Evolutionary conservation across 495 filamentous ascomycete species (phyloP), one percentile per base, ranked within the genome.

Genomic region (Bacidia gigantensis): DNA sequence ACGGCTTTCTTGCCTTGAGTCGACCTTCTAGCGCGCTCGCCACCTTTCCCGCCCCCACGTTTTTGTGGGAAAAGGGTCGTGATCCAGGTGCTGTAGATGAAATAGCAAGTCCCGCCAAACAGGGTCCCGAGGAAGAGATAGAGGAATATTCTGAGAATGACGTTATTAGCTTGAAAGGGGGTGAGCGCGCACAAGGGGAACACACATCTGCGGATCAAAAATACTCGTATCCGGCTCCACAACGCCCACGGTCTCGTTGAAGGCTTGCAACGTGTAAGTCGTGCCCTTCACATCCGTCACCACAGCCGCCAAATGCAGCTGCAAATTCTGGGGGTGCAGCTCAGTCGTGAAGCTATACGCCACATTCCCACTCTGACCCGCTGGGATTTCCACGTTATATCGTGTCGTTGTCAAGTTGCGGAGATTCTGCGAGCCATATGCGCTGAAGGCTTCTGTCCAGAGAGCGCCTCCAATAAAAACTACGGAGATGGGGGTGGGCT

Each of bases 21-120:
- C 20, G 78, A 69, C 57, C 71, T 74, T 68, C 79, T 78, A 44
- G 76, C 66, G 48, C 70, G 67, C 62, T 82, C 75, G 42, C 74
- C 69, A 54, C 73, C 71, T 70, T 84, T 83, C 56, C 77, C 78
- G 53, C 69, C 62, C 57, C 82, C 81, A 64, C 80, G 81, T 68
- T 88, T 81, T 74, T 95, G 87, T 24, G 92, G 92, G 79, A 95
- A 94, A 62, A 97, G 82, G n/a, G 87, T 80, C 46, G 88, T 84
- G 69, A 98, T 79, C 87, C 89, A 97, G 63, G 90, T 95, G 67
- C 80, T 92, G 76, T 98, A 98, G 70, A 95, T 89, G 67, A 94
- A 96, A 79, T 92, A 95, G 66, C 80, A 72, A 40, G 83, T 86
- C 51, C 83, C 88, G 57, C 64, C 78, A 64, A 94, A 89, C 62